These are phyloP conservation scores for Clonostachys solani DNA, from an alignment of 2,329 filamentous ascomycete species.

Conservation along the genomic window DNA sequence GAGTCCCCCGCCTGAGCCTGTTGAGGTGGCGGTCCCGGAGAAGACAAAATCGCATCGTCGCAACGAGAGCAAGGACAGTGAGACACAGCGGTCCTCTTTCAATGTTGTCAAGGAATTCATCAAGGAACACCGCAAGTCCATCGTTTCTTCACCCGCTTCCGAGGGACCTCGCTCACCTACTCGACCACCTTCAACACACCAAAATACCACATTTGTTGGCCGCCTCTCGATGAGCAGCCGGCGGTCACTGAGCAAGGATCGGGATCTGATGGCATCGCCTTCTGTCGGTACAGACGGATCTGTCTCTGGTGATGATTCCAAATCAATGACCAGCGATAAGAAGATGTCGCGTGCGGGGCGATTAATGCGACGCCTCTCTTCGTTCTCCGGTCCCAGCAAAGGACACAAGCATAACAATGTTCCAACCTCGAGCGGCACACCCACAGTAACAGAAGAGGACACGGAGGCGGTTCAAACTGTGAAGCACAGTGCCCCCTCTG, in stretches of 20 bases:
- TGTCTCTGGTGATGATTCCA: conserved; percentile 39
- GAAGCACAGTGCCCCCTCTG: conserved; percentile 12
- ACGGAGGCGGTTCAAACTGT: background rate
- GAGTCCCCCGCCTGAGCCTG: background rate
- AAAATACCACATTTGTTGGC: conserved; percentile 38
- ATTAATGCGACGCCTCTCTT: conserved; percentile 56
- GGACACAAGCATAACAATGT: conserved; percentile 26
- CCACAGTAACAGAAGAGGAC: conserved; percentile 47
- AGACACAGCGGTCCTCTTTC: conserved; percentile 52
- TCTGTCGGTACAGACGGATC: conserved; percentile 30
- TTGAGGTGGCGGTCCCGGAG: background rate
- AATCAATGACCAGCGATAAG: conserved; percentile 33
- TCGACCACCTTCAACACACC: conserved; percentile 42
- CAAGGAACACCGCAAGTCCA: conserved; percentile 51
- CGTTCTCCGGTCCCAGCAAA: conserved; percentile 39
- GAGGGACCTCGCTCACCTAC: conserved; percentile 26
- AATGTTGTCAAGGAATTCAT: conserved; percentile 58
- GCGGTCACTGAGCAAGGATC: conserved; percentile 30
- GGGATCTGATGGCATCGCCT: conserved; percentile 28
- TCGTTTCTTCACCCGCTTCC: conserved; percentile 33
- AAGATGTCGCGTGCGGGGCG: conserved; percentile 48
- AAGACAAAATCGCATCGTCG: conserved; percentile 16
- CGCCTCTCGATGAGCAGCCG: conserved; percentile 50
- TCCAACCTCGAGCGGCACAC: conserved; percentile 43
- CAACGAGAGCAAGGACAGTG: conserved; percentile 26